Evolutionary conservation across 352 stramenopile genomes (phyloP), one percentile per base, ranked within the genome.

Genomic region (Globisporangium viniferum): DNA sequence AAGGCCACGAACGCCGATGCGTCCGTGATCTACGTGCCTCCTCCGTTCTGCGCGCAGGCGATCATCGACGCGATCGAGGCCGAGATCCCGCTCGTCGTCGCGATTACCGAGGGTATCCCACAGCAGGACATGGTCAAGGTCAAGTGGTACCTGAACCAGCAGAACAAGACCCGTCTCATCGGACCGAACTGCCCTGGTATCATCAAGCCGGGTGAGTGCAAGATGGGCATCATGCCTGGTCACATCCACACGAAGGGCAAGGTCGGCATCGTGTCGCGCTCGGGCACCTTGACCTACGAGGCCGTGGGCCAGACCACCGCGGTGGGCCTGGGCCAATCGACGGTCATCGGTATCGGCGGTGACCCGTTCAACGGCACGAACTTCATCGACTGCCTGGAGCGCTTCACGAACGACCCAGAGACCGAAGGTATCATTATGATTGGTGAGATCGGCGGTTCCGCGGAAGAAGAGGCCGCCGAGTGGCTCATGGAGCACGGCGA

Each of bases 391-490:
- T 99, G 97, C 77, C 89, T 99, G 35, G 96, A 99, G 84, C 82
- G 93, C 57, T 99, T 99, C 83, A 98, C 96, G 41, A 98, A 99
- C 75, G 98, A 99, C 89, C 97, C 98, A 2, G 86, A 99, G 84
- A 99, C 97, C 12, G 93, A 98, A 71, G 95, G 97, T 58, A 99
- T 99, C 83, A 99, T 99, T 71, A 99, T 99, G 97, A 99, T 99
- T 77, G 98, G 98, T 69, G 98, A 99, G 85, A 99, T 99, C 81
- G 98, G 98, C 67, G 98, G 98, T 64, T 93, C 80, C 51, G 97
- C 97, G 20, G 98, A 99, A 81, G 98, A 99, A 78, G 96, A 99
- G 74, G 97, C 98, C 51, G 97, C 97, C 35, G 97, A 99, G 76
- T 99, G 97, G 97, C 91, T 99, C 73, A 97, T 98, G 81, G 88